These are phyloP conservation scores for Triadica sebifera DNA, from an alignment of 345 rosid genomes.

Conservation along the genomic window DNA sequence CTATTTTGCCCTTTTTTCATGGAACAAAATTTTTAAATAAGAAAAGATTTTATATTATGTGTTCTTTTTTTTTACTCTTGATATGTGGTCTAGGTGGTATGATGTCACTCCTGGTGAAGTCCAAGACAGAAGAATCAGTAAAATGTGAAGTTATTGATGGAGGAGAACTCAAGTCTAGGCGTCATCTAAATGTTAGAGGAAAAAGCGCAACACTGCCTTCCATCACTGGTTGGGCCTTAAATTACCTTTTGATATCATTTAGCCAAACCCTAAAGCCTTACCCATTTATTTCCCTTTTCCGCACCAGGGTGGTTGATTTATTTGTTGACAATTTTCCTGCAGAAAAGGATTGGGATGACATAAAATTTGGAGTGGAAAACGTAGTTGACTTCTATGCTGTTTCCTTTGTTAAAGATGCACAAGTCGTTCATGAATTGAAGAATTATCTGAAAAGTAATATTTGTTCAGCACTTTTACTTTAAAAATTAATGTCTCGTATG, in stretches of 20 bases:
- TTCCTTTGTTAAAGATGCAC: constrained; percentile 96
- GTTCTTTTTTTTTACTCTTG: constrained; percentile 17
- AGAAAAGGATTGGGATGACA: constrained; percentile 99
- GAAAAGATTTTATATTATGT: not conserved
- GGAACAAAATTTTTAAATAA: not conserved
- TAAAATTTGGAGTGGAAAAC: constrained; percentile 95
- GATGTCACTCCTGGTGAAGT: constrained; percentile 90
- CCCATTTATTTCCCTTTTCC: not conserved
- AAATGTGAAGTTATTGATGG: constrained; percentile 95
- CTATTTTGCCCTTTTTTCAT: not conserved
- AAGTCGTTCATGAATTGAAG: constrained; percentile 97
- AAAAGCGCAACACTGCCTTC: constrained; percentile 98
- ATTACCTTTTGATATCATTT: constrained; percentile 7
- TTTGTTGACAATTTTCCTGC: constrained; percentile 26
- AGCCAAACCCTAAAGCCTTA: not conserved
- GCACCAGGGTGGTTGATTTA: not conserved
- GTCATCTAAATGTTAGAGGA: constrained; percentile 96
- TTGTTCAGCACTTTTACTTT: not conserved
- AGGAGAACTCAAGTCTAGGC: constrained; percentile 96
- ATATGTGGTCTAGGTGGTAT: constrained; percentile 67
- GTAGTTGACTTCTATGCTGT: constrained; percentile 94
- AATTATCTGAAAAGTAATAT: constrained; percentile 68
- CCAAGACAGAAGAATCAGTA: constrained; percentile 92
- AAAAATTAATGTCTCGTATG: constrained; percentile 4
- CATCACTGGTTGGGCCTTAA: constrained; percentile 61